Base-by-base conservation (phyloP, 352 stramenopile species). In the Pythium dissimile region DNA sequence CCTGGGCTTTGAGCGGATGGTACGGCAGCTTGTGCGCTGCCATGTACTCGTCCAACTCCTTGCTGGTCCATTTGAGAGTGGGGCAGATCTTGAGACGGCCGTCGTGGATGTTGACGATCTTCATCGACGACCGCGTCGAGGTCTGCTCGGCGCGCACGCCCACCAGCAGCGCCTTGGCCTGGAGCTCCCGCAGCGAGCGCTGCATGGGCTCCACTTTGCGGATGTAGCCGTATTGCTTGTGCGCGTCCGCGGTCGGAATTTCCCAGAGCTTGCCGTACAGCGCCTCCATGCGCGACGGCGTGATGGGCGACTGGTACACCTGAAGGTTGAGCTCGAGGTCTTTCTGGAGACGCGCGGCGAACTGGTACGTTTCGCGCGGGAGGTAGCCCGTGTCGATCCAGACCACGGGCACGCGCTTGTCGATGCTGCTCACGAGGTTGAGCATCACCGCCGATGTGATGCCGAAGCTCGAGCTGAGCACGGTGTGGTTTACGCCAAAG, bases 191-290 rank as follows among this genome's bases (percentile, higher is more conserved):
- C 7, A 95, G 53, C 0, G 80, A 73, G 18, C 78, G 76, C 51
- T 94, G 75, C 80, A 95, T 92, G 42, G 86, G 86, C 69, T 95
- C 84, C 18, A 95, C 86, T 46, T 95, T 95, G 62, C 80, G 77
- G 45, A 95, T 76, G 51, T 69, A 86, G 5, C 80, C 86, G 48
- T 95, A 94, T 50, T 90, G 73, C 41, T 75, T 72, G 60, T 95
- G 84, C 34, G 81, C 80, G 42, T 93, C 77, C 9, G 69, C 59
- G 1, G 84, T 84, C 35, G 86, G 77, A 27, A 81, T 52, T 56
- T 93, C 78, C 66, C 83, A 90, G 15, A 94, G 69, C 58, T 88
- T 89, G n/a, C 86, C 86, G 55, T 92, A 92, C 28, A 95, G 60
- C 41, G 84, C 86, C 52, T 95, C 82, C 83, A 95, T 94, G 21